Evolutionary conservation across 305 asterid species (phyloP).

Genomic region (Ajuga reptans): DNA sequence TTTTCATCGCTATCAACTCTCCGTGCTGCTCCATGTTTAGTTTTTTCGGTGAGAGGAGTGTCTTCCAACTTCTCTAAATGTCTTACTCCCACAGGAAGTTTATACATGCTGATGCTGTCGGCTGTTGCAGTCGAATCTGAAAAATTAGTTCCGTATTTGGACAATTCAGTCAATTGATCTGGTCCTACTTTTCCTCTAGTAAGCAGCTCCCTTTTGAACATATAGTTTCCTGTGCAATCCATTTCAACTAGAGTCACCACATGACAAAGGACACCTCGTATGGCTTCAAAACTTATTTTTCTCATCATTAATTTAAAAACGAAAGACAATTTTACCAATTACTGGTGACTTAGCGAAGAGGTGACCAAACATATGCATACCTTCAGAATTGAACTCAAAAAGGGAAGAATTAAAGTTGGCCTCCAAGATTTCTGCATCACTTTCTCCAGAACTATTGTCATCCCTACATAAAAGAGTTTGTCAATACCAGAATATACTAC

Average conservation of each 20-base stretch:
- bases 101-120: conserved; percentile 53
- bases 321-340: background rate
- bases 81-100: conserved; percentile 87
- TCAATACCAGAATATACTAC: conserved; percentile 23
- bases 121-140: conserved; percentile 35
- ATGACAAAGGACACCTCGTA: conserved; percentile 11
- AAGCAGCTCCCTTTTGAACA: conserved; percentile 54
- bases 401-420: conserved; percentile 30
- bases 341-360: conserved; percentile 7
- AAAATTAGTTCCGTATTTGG: conserved; percentile 36
- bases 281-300: conserved; percentile 3
- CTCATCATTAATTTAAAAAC: conserved; percentile 6
- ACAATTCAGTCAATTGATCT: conserved; percentile 35
- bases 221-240: conserved; percentile 41
- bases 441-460: conserved; percentile 39
- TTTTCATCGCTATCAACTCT: conserved; percentile 35
- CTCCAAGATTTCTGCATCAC: conserved; percentile 35
- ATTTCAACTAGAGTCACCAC: conserved; percentile 18
- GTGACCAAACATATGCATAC: conserved; percentile 27
- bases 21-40: conserved; percentile 30
- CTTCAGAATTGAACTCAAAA: conserved; percentile 41
- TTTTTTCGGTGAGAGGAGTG: conserved; percentile 30
- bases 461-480: conserved; percentile 27
- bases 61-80: conserved; percentile 40
- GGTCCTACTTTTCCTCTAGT: conserved; percentile 46